Base-by-base conservation (phyloP, 352 stramenopile genomes). In the Phytophthora pluvialis region DNA sequence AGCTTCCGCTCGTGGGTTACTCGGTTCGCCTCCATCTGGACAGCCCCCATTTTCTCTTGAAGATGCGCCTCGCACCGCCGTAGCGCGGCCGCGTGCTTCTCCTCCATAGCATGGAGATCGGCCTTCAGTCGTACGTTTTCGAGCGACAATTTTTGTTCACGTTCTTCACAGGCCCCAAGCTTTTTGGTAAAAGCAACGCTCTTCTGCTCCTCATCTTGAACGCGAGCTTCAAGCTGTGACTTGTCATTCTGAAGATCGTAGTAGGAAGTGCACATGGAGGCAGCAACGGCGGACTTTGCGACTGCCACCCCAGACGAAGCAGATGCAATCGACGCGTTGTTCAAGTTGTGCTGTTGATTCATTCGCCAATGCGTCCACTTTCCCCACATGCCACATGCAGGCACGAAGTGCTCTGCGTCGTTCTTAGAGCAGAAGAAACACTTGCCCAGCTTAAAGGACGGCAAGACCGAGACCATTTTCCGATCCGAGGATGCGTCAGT, bases 361-460 rank as follows among this genome's bases (percentile, higher is more conserved):
- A 94, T 90, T 26, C 84, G 80, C 86, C 86, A 93, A 54, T 94
- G 81, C 2, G 86, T 90, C 84, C 84, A 95, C 52, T 93, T 93
- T 16, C 84, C 84, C 84, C 84, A 95, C 77, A 93, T 88, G 2
- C 83, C 83, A 21, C 86, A 93, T 12, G 83, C 80, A 15, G 86
- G 86, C 0, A 94, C 86, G 42, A 91, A 88, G 31, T 94, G 86
- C 48, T 92, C 83, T 1, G 85, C 82, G 7, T 89, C 84, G 28
- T 91, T 93, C 53, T 94, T 93, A 28, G 81, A 88, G 61, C 86
- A 94, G 56, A 94, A 94, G 53, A 94, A 94, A 47, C 86, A 94
- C 47, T 94, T 94, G 13, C 83, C 84, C 1, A 78, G 72, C 39
- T 86, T 91, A 58, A 93, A 93, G 18, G 84, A 94, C 18, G 84